Evolutionary conservation across 2,329 filamentous ascomycete genomes (phyloP), one percentile per base, ranked within the genome.

Genomic region (Diaporthe capsici): DNA sequence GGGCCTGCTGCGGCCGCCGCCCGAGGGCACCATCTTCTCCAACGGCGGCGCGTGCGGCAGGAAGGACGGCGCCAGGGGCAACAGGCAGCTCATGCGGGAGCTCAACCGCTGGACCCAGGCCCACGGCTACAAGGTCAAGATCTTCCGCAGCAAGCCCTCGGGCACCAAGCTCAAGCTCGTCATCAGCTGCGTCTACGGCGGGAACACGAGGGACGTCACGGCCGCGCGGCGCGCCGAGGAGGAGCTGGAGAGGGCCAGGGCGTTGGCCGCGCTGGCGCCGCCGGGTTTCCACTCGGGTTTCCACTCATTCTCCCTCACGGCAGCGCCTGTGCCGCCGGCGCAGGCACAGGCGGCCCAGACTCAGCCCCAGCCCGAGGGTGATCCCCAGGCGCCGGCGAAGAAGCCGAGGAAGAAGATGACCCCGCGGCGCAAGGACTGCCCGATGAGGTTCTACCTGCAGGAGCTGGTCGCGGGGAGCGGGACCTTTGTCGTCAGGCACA

Each of bases 121-220:
- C 67, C 75, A 55, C 13, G 75, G 75, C 25, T 76, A 76, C 67
- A 72, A 61, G 51, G 75, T 72, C 58, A 76, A 76, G 44, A 76
- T 76, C 51, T 58, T 72, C 65, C 75, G 72, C 47, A 75, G 58
- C 67, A 76, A 75, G 72, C 60, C 67, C 25, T 65, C 72, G 15
- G 75, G 75, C 31, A 70, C 75, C 17, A 63, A 73, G 65, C 34
- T 65, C 6, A 84, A 75, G 72, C 72, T 76, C 39, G 51, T 74
- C 57, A 61, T 76, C 31, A 65, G 60, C 55, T 76, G 75, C 44
- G 37, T 71, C 49, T 47, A 68, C 49, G 67, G 58, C 4, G 75
- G 75, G 51, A 72, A 42, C 39, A 42, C 72, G 20, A 55, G 53
- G 39, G 44, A 72, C 39, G 55, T 51, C 20, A 22, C 44, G 20